Percentiles rank a stretch among this genome's conserved stretches.
phyloP scores from a whole-genome alignment of 164 flowering plant genomes.

The Tetracentron sinense region DNA sequence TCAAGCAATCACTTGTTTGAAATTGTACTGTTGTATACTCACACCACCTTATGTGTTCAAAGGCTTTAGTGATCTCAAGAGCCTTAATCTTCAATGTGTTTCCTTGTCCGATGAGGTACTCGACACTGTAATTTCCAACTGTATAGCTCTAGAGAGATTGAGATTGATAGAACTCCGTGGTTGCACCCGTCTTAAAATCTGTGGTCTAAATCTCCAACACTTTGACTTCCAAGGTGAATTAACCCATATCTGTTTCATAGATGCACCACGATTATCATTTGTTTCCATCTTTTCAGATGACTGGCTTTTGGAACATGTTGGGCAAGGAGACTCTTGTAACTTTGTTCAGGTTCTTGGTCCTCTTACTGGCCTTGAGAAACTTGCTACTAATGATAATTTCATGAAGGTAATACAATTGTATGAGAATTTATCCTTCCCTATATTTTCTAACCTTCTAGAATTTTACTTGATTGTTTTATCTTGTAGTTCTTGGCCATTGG shows the following conservation, averaged over 20 bases:
- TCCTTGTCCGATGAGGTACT: constrained; percentile 40
- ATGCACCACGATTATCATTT: not conserved
- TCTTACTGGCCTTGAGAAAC: constrained; percentile 44
- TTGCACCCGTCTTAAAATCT: constrained; percentile 33
- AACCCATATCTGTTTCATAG: constrained; percentile 31
- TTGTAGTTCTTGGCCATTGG: constrained; percentile 50
- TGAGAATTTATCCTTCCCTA: too few relatives aligned
- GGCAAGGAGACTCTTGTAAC: constrained; percentile 26
- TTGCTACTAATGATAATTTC: constrained; percentile 45
- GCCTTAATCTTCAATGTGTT: constrained; percentile 52
- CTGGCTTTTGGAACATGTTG: not conserved
- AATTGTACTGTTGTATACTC: constrained; percentile 43
- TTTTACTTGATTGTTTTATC: too few relatives aligned
- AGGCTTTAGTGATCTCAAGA: constrained; percentile 44
- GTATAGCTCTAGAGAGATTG: constrained; percentile 47
- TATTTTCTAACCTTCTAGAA: not conserved
- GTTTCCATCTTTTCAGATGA: not conserved
- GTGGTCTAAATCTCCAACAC: constrained; percentile 49
- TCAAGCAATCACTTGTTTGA: constrained; percentile 36
- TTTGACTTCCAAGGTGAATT: constrained; percentile 46
- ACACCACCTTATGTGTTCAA: constrained; percentile 37
- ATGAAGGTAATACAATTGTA: constrained; percentile 44
- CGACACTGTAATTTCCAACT: constrained; percentile 37
- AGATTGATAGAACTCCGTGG: constrained; percentile 50
- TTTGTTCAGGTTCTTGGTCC: constrained; percentile 38